These are phyloP conservation scores for Trametes cinnabarina DNA, from an alignment of 768 basidiomycete genomes.

Conservation along the genomic window DNA sequence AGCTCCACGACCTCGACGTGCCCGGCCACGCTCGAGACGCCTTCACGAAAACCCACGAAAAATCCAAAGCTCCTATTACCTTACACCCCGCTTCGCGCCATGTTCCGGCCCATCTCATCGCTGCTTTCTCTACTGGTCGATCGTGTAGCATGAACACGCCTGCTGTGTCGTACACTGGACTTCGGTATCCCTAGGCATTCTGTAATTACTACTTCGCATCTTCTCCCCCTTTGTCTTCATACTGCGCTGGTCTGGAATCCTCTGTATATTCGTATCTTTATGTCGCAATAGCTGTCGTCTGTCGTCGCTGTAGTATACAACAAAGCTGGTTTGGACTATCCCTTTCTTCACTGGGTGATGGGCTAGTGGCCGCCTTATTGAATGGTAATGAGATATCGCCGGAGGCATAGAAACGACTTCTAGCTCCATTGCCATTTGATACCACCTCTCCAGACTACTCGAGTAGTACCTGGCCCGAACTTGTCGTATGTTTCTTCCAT, in stretches of 20 bases:
- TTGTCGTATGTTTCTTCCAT: too few species aligned
- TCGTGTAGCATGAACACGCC: constrained; percentile 28
- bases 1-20: constrained; percentile 22
- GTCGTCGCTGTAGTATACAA: constrained; percentile 25
- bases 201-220: constrained; percentile 24
- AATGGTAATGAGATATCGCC: not conserved
- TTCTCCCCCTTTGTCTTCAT: constrained; percentile 19
- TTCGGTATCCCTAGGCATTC: constrained; percentile 26
- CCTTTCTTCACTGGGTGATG: not conserved
- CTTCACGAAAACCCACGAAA: constrained; percentile 23
- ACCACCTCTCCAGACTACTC: too few species aligned
- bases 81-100: constrained; percentile 15
- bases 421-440: too few species aligned
- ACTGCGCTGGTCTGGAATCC: constrained; percentile 16
- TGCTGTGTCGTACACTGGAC: constrained; percentile 26
- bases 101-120: constrained; percentile 15
- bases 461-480: too few species aligned
- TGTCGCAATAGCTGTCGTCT: constrained; percentile 20
- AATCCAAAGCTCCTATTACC: constrained; percentile 11
- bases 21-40: constrained; percentile 17
- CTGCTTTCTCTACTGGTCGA: constrained; percentile 24
- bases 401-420: too few species aligned
- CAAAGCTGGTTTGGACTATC: constrained; percentile 25
- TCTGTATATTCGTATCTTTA: constrained; percentile 24
- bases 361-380: too few species aligned